Base-by-base conservation (phyloP, 2,329 filamentous ascomycete genomes). In the Aspergillus ruber region DNA sequence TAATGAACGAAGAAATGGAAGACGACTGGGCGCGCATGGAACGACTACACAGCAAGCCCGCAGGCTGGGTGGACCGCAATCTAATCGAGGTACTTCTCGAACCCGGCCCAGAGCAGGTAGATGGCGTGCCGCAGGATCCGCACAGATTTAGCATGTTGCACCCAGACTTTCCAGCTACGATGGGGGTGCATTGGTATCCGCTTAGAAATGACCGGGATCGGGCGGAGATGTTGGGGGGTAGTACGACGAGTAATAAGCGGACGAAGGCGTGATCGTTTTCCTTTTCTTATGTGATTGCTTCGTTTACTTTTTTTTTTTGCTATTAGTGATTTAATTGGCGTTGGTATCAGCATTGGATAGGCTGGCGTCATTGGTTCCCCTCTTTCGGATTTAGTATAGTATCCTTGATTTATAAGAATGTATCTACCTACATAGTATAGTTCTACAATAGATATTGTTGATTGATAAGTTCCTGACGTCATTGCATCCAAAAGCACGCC, bases 1-100 rank as follows among this genome's bases (percentile, higher is more conserved):
- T 75, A 12, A 68, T 74, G 62, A 71, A 68, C 23, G 71, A 74
- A 43, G 72, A 75, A 50, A 64, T 74, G 3, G 72, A 74, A 46
- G 72, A 74, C 41, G 72, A 75, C 50, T 59, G 67, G 44, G 58
- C 66, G 3, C 68, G 70, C 43, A 64, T 75, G 49, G 65, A 68
- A 32, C 65, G 68, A 29, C 55, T 73, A 39, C 61, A 64, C 29
- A 52, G 42, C 42, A 72, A 71, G 48, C 65, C 69, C 1, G 50
- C 55, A 4, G 64, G 68, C 8, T 72, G 69, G 61, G 62, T 74
- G n/a, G 72, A 75, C 52, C 57, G 56, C 35, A 62, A 58, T 33
- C 60, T 73, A 3, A 57, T 73, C 45, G 68, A 72, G 32, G 56
- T 70, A 8, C 60, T 72, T 10, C 58, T 68, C 9, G 64, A 67